Evolutionary conservation across 2,329 filamentous ascomycete genomes (phyloP), one percentile per base, ranked within the genome.

Genomic region (Aspergillus fumigatus): DNA sequence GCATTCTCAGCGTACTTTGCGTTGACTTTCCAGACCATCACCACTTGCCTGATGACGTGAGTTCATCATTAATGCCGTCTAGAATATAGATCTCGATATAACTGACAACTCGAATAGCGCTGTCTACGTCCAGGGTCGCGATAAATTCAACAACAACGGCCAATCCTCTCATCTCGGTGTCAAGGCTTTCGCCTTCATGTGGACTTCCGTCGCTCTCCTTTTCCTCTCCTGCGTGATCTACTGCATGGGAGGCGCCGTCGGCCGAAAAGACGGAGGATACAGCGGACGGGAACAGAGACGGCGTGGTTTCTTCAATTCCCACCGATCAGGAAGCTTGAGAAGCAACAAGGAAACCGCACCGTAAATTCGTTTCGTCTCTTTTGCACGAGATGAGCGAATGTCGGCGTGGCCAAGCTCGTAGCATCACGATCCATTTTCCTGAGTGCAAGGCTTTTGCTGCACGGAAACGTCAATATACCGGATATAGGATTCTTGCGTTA

Each of bases 141-240:
- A 84, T 64, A 73, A 74, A 47, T 86, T 87, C 76, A 78, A 75
- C 48, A 63, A 64, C 55, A 79, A 79, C 61, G 77, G 77, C 55
- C 77, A 81, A 52, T 60, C 65, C 21, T 76, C 84, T 23, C 66
- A 67, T n/a, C 72, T 87, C 43, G 84, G 84, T 48, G 69, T 73
- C 51, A 83, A 86, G 65, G 79, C 82, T 25, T 84, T 83, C 67
- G 84, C 73, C 23, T 87, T 87, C 71, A 83, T 84, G 69, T 87
- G 84, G 84, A 79, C 81, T 2, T 75, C 84, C 1, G 74, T 81
- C 26, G 80, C 76, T 25, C 80, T 77, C 65, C 80, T 82, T 65
- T 74, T 86, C 66, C 62, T 87, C 52, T 77, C 83, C 1, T 81
- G 79, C 23, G 57, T 86, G 40, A 67, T 85, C 54, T 85, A 85